Percentiles rank a stretch among this genome's conserved stretches.
Evolutionary conservation across 139 green algal species (phyloP).

Genomic region (Asterochloris sp.): DNA sequence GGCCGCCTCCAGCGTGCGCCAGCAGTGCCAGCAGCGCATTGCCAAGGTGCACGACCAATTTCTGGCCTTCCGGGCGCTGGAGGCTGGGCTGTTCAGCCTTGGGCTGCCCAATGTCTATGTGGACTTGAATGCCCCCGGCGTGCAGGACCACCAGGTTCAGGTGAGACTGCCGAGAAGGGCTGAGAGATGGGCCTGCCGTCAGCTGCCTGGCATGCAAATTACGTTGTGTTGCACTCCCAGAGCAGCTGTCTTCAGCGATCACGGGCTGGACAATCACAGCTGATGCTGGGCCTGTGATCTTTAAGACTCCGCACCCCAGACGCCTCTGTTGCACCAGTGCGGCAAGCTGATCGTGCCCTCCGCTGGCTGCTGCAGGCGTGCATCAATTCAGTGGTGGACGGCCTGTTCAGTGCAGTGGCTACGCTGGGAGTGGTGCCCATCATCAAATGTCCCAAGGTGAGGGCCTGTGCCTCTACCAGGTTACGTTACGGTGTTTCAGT

Average conservation of each 20-base stretch:
- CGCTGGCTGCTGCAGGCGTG: conserved; percentile 28
- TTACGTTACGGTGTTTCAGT: too few relatives aligned
- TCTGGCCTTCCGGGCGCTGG: conserved; percentile 85
- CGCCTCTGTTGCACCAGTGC: neutral
- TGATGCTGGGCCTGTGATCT: neutral
- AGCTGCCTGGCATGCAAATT: neutral
- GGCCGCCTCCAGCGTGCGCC: conserved; percentile 59
- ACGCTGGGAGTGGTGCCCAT: conserved; percentile 91
- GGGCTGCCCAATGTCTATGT: conserved; percentile 77
- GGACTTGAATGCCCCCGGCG: conserved; percentile 88
- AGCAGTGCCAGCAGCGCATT: conserved; percentile 44
- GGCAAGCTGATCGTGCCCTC: neutral
- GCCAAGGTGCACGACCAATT: conserved; percentile 90
- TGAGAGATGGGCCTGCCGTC: neutral
- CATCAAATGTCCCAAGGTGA: conserved; percentile 79
- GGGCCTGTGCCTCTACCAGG: neutral
- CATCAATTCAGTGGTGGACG: conserved; percentile 80
- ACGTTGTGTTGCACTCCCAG: neutral
- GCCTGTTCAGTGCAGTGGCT: conserved; percentile 86
- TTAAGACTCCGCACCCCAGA: neutral
- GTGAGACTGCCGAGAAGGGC: conserved; percentile 12
- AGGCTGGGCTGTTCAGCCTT: conserved; percentile 88
- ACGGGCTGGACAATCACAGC: neutral
- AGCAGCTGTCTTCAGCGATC: neutral
- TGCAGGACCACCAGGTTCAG: conserved; percentile 86